phyloP scores from a whole-genome alignment of 2,329 filamentous ascomycete genomes.

The Periconia digitata region DNA sequence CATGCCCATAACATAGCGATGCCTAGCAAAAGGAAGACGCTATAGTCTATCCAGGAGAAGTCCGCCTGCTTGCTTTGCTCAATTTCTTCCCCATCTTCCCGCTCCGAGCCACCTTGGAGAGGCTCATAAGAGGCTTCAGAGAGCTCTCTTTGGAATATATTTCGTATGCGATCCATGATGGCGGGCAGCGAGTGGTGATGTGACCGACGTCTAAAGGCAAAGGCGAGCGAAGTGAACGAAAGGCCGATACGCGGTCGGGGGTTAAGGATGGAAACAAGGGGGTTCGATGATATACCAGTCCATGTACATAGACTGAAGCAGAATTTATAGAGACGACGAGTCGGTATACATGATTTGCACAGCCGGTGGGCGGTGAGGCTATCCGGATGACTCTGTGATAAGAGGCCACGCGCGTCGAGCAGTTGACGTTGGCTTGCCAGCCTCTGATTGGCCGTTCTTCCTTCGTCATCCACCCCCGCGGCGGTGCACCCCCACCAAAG shows the following conservation, averaged over 20 bases:
- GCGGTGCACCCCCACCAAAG: too few species aligned
- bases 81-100: conserved; percentile 36
- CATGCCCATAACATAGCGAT: conserved; percentile 97
- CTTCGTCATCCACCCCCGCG: too few species aligned
- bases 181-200: neutral
- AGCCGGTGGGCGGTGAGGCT: neutral
- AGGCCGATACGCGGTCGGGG: too few species aligned
- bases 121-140: conserved; percentile 38
- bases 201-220: neutral
- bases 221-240: neutral
- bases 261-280: neutral
- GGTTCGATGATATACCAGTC: neutral
- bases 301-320: neutral
- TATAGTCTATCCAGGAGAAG: conserved; percentile 87
- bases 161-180: conserved; percentile 40
- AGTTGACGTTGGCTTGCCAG: too few species aligned
- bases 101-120: conserved; percentile 40
- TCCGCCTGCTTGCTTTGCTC: conserved; percentile 23
- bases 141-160: conserved; percentile 31
- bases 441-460: too few species aligned
- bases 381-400: conserved; percentile 4
- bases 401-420: neutral
- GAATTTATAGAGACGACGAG: neutral
- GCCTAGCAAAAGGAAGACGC: conserved; percentile 80
- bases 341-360: conserved; percentile 26